phyloP scores from a whole-genome alignment of 768 basidiomycete species.

The Phanerochaete carnosa region DNA sequence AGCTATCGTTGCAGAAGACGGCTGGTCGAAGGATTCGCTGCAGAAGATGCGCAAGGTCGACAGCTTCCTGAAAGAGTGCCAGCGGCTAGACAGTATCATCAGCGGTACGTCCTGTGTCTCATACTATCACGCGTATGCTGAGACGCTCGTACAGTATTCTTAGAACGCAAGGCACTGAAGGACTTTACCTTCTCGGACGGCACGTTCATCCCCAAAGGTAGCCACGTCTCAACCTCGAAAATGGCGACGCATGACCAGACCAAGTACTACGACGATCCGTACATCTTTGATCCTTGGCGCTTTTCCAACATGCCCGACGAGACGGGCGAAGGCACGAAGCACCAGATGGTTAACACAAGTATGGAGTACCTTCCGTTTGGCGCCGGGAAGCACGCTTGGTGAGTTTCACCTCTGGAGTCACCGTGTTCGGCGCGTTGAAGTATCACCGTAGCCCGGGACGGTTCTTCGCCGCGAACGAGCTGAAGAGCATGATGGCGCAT shows the following conservation, averaged over 20 bases:
- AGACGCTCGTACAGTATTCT: constrained; percentile 24
- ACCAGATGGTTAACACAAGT: too few relatives aligned
- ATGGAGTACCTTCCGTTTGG: too few relatives aligned
- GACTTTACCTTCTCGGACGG: constrained; percentile 35
- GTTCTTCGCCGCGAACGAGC: constrained; percentile 6
- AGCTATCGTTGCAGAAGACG: background rate
- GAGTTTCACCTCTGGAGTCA: background rate
- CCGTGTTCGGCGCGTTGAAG: background rate
- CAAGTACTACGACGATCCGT: constrained; percentile 17
- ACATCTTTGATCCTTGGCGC: too few relatives aligned
- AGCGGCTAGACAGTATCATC: constrained; percentile 20
- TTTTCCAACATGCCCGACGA: constrained; percentile 28
- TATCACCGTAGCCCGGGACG: background rate
- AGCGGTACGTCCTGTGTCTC: constrained; percentile 15
- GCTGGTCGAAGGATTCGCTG: constrained; percentile 24
- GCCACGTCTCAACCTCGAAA: constrained; percentile 14
- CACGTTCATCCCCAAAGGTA: constrained; percentile 24
- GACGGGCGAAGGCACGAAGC: background rate
- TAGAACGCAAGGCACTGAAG: constrained; percentile 28
- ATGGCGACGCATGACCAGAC: constrained; percentile 20
- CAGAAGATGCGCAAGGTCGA: constrained; percentile 30
- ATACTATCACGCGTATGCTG: background rate
- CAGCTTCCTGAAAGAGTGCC: constrained; percentile 32
- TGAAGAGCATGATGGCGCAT: constrained; percentile 8
- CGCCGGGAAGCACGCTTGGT: too few relatives aligned